Evolutionary conservation across 73 alveolate genomes (phyloP).

Genomic region (Paramecium sexaurelia): DNA sequence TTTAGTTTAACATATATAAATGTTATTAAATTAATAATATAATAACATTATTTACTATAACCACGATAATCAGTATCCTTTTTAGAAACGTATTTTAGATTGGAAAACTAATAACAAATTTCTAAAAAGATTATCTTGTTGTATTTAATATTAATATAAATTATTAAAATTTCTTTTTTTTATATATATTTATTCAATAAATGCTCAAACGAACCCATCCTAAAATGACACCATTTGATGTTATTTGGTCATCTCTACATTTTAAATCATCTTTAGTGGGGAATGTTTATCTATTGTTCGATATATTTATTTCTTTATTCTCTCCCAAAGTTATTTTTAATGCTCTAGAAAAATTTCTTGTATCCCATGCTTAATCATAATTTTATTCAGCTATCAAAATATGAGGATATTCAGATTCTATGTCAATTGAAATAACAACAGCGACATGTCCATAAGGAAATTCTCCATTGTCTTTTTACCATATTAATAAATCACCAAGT

Average conservation of each 20-base stretch:
- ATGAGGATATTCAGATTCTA: background rate
- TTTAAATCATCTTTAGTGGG: slow-evolving; percentile 7
- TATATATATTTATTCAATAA: background rate
- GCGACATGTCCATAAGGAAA: slow-evolving; percentile 51
- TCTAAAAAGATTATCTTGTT: too few relatives aligned
- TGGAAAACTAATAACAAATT: too few relatives aligned
- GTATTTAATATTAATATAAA: too few relatives aligned
- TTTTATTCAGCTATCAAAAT: slow-evolving; percentile 37
- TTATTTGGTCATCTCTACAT: background rate
- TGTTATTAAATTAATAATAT: too few relatives aligned
- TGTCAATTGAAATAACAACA: background rate
- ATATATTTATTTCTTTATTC: background rate
- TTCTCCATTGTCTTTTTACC: background rate
- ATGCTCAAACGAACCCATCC: background rate
- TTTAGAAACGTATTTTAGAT: too few relatives aligned
- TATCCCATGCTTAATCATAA: slow-evolving; percentile 51
- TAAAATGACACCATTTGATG: background rate
- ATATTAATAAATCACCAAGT: slow-evolving; percentile 29
- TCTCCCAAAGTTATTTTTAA: background rate
- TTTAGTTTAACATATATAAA: too few relatives aligned
- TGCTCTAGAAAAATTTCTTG: slow-evolving; percentile 9
- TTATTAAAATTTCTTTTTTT: too few relatives aligned
- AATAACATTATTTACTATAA: too few relatives aligned
- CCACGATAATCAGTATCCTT: too few relatives aligned
- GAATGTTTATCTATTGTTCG: background rate